phyloP scores from a whole-genome alignment of 495 filamentous ascomycete species.

The Geoglossum glabrum region DNA sequence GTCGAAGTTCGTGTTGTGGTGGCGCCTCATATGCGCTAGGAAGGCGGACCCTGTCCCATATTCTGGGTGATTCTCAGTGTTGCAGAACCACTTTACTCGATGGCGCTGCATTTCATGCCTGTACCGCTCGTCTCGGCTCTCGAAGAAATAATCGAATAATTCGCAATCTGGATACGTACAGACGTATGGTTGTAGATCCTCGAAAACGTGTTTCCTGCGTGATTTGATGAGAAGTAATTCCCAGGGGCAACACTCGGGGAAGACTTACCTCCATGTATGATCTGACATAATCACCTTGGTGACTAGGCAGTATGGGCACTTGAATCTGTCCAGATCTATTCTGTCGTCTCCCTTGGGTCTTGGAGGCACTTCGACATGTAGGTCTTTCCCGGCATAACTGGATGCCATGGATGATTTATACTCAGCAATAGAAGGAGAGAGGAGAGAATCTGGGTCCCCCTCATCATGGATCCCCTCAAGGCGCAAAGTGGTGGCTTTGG shows the following conservation, averaged over 20 bases:
- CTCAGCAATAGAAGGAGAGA: slow-evolving; percentile 3
- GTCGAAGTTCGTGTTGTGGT: too few relatives aligned
- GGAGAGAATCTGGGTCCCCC: background rate
- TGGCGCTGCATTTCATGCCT: slow-evolving; percentile 11
- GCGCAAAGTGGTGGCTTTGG: background rate
- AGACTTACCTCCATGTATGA: slow-evolving; percentile 5
- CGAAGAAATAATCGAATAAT: slow-evolving; percentile 7
- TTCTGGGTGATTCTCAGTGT: background rate
- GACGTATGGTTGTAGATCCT: slow-evolving; percentile 14
- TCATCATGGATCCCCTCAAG: background rate
- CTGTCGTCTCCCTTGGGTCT: background rate
- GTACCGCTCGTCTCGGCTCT: slow-evolving; percentile 12
- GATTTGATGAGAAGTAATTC: too few relatives aligned
- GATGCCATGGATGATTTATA: background rate
- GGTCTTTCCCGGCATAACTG: background rate
- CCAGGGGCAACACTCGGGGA: too few relatives aligned
- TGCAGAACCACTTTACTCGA: slow-evolving; percentile 12
- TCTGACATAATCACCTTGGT: slow-evolving; percentile 1
- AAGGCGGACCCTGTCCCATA: background rate
- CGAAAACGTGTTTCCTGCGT: slow-evolving; percentile 9
- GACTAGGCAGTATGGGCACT: slow-evolving; percentile 6
- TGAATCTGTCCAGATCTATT: slow-evolving; percentile 1
- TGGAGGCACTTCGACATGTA: background rate
- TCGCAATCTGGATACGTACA: slow-evolving; percentile 12
- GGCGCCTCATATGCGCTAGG: too few relatives aligned